A percentile compares a stretch with the other conserved stretches of the same genome.
Evolutionary conservation across 139 green algal genomes (phyloP).

Genomic region (Tetradesmus lagerheimii): DNA sequence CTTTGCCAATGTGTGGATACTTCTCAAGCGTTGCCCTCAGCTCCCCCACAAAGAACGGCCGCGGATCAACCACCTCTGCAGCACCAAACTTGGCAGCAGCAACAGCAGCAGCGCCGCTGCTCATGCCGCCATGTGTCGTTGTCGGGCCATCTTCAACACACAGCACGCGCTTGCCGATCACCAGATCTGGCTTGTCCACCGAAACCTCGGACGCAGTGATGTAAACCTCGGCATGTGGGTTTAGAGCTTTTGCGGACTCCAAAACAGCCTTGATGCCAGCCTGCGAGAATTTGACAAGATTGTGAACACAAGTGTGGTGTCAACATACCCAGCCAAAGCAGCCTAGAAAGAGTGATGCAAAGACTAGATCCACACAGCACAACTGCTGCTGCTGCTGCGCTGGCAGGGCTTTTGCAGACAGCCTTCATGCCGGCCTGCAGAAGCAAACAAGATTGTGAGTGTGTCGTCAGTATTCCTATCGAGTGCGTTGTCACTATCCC

Average conservation of each 20-base stretch:
- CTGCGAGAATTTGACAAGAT: too few species aligned
- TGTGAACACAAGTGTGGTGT: too few species aligned
- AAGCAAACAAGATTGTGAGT: too few species aligned
- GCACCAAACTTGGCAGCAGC: conserved; percentile 58
- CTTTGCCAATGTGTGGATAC: conserved; percentile 55
- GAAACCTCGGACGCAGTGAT: conserved; percentile 52
- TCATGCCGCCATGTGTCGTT: conserved; percentile 56
- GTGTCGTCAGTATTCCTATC: too few species aligned
- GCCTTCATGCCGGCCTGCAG: too few species aligned
- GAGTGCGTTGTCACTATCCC: too few species aligned
- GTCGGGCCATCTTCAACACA: conserved; percentile 64
- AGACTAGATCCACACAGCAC: too few species aligned
- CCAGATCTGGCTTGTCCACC: conserved; percentile 52
- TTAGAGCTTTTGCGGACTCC: conserved; percentile 35
- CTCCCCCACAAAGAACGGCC: conserved; percentile 54
- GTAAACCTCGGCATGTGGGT: conserved; percentile 46
- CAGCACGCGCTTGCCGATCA: conserved; percentile 38
- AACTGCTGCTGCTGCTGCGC: too few species aligned
- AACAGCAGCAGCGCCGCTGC: conserved; percentile 52
- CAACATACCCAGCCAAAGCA: too few species aligned
- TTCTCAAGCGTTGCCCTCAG: conserved; percentile 40
- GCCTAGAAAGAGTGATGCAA: too few species aligned
- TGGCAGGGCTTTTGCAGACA: too few species aligned
- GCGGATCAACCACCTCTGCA: conserved; percentile 61
- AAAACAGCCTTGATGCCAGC: conserved; percentile 52